Conservation (phyloP, 441 rosid genomes). For the Gossypium davidsonii region DNA sequence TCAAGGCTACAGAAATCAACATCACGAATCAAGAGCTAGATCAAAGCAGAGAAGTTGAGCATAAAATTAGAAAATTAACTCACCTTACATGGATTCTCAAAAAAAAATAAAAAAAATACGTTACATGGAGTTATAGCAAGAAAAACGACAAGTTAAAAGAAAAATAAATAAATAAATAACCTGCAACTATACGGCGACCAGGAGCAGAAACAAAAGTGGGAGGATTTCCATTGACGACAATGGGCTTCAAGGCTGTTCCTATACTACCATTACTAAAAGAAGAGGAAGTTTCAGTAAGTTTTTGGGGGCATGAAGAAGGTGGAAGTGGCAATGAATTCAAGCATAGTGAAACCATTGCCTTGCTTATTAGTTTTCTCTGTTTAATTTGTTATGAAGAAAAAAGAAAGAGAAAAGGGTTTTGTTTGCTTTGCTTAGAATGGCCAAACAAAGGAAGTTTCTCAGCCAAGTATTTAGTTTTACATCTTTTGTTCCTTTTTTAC, state of each 20-base stretch:
- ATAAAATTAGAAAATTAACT: not conserved
- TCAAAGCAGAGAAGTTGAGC: not conserved
- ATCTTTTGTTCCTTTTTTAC: not conserved
- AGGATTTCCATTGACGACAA: constrained; percentile 64
- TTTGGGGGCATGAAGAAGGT: constrained; percentile 40
- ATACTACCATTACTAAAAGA: constrained; percentile 16
- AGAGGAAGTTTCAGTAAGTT: constrained; percentile 36
- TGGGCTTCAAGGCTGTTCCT: constrained; percentile 44
- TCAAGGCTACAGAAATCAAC: constrained; percentile 4
- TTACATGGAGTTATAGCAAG: not conserved
- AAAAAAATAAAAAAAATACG: too few species aligned
- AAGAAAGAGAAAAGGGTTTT: not conserved
- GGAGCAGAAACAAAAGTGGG: constrained; percentile 93
- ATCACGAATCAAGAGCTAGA: constrained; percentile 37
- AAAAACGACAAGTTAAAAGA: not conserved
- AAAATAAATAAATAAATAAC: constrained; percentile 26
- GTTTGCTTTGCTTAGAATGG: not conserved
- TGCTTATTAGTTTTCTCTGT: not conserved
- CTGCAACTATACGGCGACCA: constrained; percentile 81
- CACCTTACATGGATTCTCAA: not conserved
- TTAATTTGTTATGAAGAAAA: not conserved
- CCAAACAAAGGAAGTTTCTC: constrained; percentile 5
- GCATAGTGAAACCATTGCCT: constrained; percentile 51
- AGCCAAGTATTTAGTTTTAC: constrained; percentile 16
- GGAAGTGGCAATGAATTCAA: constrained; percentile 46